Evolutionary conservation across 2,329 filamentous ascomycete species (phyloP), one percentile per base, ranked within the genome.

Genomic region (Nigrospora sphaerica): DNA sequence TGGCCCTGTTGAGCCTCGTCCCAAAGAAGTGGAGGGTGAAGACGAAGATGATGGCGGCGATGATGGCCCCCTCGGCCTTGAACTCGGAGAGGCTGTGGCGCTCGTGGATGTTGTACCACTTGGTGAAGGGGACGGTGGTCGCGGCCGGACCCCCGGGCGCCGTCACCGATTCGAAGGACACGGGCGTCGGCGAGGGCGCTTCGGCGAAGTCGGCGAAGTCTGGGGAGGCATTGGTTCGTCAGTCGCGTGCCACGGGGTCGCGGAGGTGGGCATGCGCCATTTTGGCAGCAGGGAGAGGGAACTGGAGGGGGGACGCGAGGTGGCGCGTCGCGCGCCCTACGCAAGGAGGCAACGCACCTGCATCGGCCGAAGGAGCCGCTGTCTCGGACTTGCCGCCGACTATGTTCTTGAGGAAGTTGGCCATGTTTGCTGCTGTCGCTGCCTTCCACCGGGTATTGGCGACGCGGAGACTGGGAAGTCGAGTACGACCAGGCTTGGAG

Each of bases 101-200:
- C 78, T 97, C 91, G 78, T 95, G 93, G 51, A 97, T 75, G 47
- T 90, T 89, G 72, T 97, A 98, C 93, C 93, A 98, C 74, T 88
- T 89, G 44, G 90, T 95, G 67, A 86, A 96, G 13, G 88, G 86
- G 23, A 74, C 71, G 38, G 64, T 67, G 39, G 75, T 73, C 40
- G 69, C 65, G 39, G 71, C 72, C 49, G 77, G 74, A 16, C 67
- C 62, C 42, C 68, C 65, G 37, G 68, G 67, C 33, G 65, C 67
- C 49, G 75, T 65, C 47, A 74, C 67, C 52, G 74, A 68, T 49
- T 69, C 69, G 61, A 73, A 64, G 49, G 78, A 68, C 16, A 62
- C 69, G 47, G 77, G 77, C 19, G 73, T 66, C 47, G 88, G 83
- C 17, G 86, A 81, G 54, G 89, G 81, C 57, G 83, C 85, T 54